Evolutionary conservation across 148 eudicot genomes (phyloP).

Genomic region (Talinum fruticosum): DNA sequence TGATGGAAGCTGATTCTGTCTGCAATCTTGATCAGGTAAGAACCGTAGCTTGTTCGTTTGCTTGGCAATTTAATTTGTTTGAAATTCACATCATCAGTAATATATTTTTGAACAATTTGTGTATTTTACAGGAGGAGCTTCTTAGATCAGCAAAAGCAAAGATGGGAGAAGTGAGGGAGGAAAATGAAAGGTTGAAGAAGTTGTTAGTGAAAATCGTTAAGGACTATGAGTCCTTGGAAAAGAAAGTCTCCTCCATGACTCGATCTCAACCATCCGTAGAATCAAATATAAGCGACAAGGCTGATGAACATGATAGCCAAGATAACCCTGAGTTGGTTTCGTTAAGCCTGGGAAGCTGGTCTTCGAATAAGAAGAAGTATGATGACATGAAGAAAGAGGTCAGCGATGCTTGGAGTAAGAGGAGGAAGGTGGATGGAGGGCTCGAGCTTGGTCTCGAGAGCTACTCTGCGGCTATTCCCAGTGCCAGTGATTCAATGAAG

Average conservation of each 20-base stretch:
- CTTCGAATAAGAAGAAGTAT: constrained; percentile 12
- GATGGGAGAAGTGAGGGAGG: constrained; percentile 49
- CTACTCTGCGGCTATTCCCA: constrained; percentile 19
- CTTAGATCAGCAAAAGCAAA: constrained; percentile 38
- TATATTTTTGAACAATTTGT: not conserved
- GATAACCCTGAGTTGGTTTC: constrained; percentile 32
- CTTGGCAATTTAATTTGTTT: not conserved
- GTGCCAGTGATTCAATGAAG: constrained; percentile 14
- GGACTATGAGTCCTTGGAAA: constrained; percentile 38
- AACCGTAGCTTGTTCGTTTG: not conserved
- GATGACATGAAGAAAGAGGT: constrained; percentile 9
- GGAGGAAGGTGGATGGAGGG: constrained; percentile 22
- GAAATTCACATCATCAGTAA: not conserved
- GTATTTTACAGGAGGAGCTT: constrained; percentile 32
- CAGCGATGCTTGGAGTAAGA: constrained; percentile 13
- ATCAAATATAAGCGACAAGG: constrained; percentile 4
- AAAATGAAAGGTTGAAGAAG: constrained; percentile 42
- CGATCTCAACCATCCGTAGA: constrained; percentile 4
- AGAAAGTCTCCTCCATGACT: constrained; percentile 21
- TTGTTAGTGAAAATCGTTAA: constrained; percentile 28
- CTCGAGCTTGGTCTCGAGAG: constrained; percentile 34
- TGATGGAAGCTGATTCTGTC: constrained; percentile 27
- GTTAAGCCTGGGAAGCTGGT: constrained; percentile 42
- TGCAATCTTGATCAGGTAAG: constrained; percentile 31
- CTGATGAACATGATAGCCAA: constrained; percentile 16